Percentiles rank a stretch among this genome's conserved stretches.
These are phyloP conservation scores for Suillus plorans DNA, from an alignment of 768 basidiomycete species.

Conservation along the genomic window DNA sequence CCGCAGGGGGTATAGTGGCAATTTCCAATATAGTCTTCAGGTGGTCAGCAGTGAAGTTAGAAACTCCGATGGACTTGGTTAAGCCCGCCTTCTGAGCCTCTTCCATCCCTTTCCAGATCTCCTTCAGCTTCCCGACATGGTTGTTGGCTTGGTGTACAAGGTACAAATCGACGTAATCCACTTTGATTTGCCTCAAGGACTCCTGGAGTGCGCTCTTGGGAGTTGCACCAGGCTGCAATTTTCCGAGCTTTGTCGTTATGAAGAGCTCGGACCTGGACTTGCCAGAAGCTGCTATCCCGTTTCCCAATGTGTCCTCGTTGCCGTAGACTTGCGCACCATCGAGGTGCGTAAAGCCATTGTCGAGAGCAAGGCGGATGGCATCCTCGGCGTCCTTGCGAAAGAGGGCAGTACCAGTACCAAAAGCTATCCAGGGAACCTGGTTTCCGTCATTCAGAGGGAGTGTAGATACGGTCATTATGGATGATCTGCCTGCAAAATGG, in stretches of 20 bases:
- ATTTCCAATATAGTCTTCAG: slow-evolving; percentile 43
- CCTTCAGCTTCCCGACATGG: slow-evolving; percentile 43
- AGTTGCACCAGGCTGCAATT: slow-evolving; percentile 37
- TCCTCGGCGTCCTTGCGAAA: slow-evolving; percentile 42
- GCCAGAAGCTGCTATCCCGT: slow-evolving; percentile 48
- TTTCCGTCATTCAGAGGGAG: slow-evolving; percentile 57
- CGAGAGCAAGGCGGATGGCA: slow-evolving; percentile 46
- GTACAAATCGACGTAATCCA: slow-evolving; percentile 63
- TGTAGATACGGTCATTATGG: slow-evolving; percentile 26
- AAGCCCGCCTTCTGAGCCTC: slow-evolving; percentile 44
- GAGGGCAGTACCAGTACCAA: slow-evolving; percentile 61
- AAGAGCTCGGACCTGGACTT: slow-evolving; percentile 56
- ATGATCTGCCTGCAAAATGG: slow-evolving; percentile 11
- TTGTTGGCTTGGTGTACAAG: slow-evolving; percentile 52
- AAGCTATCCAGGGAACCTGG: slow-evolving; percentile 55
- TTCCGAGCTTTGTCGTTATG: slow-evolving; percentile 57
- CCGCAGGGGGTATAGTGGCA: slow-evolving; percentile 46
- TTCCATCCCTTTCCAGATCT: slow-evolving; percentile 64
- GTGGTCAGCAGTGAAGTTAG: slow-evolving; percentile 48
- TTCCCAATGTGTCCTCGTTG: slow-evolving; percentile 56
- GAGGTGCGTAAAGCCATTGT: slow-evolving; percentile 57
- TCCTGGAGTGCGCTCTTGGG: slow-evolving; percentile 48
- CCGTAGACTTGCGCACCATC: slow-evolving; percentile 62
- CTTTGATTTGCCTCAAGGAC: slow-evolving; percentile 54
- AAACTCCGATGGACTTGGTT: slow-evolving; percentile 49